These are phyloP conservation scores for Dillenia turbinata DNA, from an alignment of 164 flowering plant species.

Conservation along the genomic window DNA sequence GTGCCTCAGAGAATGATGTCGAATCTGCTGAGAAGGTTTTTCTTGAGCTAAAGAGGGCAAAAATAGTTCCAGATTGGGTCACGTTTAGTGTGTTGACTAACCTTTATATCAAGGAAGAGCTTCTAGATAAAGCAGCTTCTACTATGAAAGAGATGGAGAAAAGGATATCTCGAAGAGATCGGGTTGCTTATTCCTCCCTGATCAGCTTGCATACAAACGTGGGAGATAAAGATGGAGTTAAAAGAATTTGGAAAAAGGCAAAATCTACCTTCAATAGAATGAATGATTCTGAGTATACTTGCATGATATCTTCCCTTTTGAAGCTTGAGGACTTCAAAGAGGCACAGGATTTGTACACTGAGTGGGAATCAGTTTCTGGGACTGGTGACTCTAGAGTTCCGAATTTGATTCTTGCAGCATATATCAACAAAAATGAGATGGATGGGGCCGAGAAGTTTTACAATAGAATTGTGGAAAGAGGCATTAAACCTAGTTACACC, in stretches of 20 bases:
- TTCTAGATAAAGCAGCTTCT: conserved; percentile 51
- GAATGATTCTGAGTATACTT: conserved; percentile 75
- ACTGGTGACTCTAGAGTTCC: conserved; percentile 58
- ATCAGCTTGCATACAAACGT: conserved; percentile 58
- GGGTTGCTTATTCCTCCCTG: conserved; percentile 69
- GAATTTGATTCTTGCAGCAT: conserved; percentile 67
- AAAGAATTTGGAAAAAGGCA: conserved; percentile 61
- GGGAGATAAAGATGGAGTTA: conserved; percentile 48
- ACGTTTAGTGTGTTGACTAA: conserved; percentile 66
- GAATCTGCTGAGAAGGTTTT: conserved; percentile 58
- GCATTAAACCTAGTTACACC: conserved; percentile 53
- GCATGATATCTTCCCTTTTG: conserved; percentile 69
- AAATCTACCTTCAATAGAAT: conserved; percentile 54
- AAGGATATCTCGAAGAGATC: conserved; percentile 36
- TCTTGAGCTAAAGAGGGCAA: conserved; percentile 46
- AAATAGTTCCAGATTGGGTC: conserved; percentile 73
- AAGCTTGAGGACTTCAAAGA: conserved; percentile 60
- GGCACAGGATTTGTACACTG: conserved; percentile 59
- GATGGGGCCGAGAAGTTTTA: conserved; percentile 58
- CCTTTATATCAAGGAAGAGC: conserved; percentile 44
- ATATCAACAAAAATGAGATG: conserved; percentile 48
- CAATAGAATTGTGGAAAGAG: conserved; percentile 38
- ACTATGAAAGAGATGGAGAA: conserved; percentile 80
- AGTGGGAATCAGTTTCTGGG: conserved; percentile 72
- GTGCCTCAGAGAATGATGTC: conserved; percentile 47